Base-by-base conservation (phyloP, 2,329 filamentous ascomycete species). In the Nannizzia gypsea region DNA sequence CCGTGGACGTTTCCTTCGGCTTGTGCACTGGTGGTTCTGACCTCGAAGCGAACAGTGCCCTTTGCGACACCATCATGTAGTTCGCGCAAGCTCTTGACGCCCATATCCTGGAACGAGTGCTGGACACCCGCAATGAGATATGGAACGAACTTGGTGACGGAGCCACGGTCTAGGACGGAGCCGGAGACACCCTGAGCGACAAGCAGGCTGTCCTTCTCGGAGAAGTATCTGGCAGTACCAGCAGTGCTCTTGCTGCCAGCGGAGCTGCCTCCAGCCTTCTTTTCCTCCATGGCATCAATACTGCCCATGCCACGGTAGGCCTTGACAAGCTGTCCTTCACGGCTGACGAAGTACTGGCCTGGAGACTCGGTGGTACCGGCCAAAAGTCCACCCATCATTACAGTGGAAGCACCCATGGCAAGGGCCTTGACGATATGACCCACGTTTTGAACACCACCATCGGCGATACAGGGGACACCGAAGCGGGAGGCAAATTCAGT, bases 231-330 rank as follows among this genome's bases (percentile, higher is more conserved):
- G 50, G 93, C 93, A 64, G 95, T 97, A 70, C 93, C 93, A 60
- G 93, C 93, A 72, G 97, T 99, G 73, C 78, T 80, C 73, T 85
- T 84, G 50, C 26, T 54, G 67, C 78, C 77, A 75, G 85, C 86
- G 77, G 86, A 88, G 69, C 79, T 78, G 62, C 76, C 81, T 59
- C 88, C 90, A 9, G 91, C 90, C 81, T 96, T 96, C 84, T 93
- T 96, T 78, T 97, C 92, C 78, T 97, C 91, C 93, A 99, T 99
- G 66, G 93, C 93, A 70, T 96, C 93, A 72, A 99, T 99, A 76
- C 87, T 91, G 66, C 93, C 93, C 93, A 99, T 99, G 62, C 93
- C 93, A 76, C 93, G 89, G 82, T 99, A 99, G 44, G 93, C 91
- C 83, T 99, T 99, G 76, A 99, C 92, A 59, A 99, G 86, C 82